Evolutionary conservation across 106 monocot species (phyloP), one percentile per base, ranked within the genome.

Genomic region (Allium sativum): DNA sequence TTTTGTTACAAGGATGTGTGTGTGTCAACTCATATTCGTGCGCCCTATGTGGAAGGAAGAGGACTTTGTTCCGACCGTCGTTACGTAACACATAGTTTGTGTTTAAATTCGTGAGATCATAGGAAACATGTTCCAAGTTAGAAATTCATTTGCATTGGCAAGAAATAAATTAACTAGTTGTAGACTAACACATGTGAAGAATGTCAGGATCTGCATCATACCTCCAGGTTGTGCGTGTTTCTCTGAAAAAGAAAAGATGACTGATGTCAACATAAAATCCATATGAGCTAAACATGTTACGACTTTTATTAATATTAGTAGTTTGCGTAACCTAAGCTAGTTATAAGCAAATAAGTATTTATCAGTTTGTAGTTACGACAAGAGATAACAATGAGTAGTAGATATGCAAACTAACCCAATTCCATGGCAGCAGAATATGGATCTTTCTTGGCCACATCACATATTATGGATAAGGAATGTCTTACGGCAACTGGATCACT

Each of bases 391-490:
- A 58, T 31, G 10, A 42, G 12, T 59, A 14, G 10, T 46, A 62
- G 48, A 14, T 65, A 52, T 31, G 8, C 21, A 60, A 70, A 78
- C 91, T 76, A 10, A 96, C 96, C 96, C 67, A 96, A 66, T 58
- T 90, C 87, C 91, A 96, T 91, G 52, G 96, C 96, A 72, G 91
- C 91, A 78, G 96, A 96, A 78, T 96, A 91, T 10, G 96, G 96
- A 87, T 96, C 96, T 76, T 66, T 84, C 68, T 77, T 61, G 66
- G 96, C 84, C 68, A 96, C 60, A 19, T 96, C 96, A 60, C 87
- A 84, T 45, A 91, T 80, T 14, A 96, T 96, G 68, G 84, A 65
- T 55, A 96, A 63, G 6, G 91, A 40, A 80, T 96, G 96, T 61
- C 96, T 87, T 41, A 96, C 91, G 54, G 87, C 96, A 78, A 96